Conservation (phyloP, 495 filamentous ascomycete genomes). For the Aspergillus bertholletiae region DNA sequence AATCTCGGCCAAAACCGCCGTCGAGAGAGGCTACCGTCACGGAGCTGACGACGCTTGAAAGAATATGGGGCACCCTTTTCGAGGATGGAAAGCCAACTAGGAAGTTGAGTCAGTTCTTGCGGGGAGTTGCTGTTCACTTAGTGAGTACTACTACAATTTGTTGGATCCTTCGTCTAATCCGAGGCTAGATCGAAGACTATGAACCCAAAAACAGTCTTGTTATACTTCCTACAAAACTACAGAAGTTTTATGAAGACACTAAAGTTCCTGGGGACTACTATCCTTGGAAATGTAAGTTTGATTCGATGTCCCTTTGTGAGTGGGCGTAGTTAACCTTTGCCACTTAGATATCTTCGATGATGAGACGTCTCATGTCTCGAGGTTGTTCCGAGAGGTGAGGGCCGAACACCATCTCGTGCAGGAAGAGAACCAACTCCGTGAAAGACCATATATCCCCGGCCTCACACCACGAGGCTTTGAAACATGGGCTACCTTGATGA, state of each 20-base stretch:
- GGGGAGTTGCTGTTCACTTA: conserved; percentile 74
- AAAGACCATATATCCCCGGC: conserved; percentile 66
- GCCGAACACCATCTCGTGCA: conserved; percentile 84
- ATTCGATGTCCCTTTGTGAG: too few relatives aligned
- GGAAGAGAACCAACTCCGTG: conserved; percentile 38
- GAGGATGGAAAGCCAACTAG: conserved; percentile 65
- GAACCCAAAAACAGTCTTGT: conserved; percentile 70
- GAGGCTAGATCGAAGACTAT: conserved; percentile 68
- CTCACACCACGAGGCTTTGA: conserved; percentile 80
- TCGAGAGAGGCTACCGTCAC: conserved; percentile 42
- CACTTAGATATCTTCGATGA: conserved; percentile 51
- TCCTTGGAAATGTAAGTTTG: conserved; percentile 57
- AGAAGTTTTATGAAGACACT: conserved; percentile 69
- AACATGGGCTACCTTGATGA: conserved; percentile 69
- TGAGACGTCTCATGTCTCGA: conserved; percentile 56
- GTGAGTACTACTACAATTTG: conserved; percentile 41
- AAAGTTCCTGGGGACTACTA: conserved; percentile 59
- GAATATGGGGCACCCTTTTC: conserved; percentile 76
- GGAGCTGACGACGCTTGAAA: conserved; percentile 60
- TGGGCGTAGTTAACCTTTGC: background rate
- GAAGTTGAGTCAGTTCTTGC: conserved; percentile 67
- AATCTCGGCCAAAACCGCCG: conserved; percentile 42
- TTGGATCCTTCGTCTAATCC: conserved; percentile 18
- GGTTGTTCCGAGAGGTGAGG: conserved; percentile 70
- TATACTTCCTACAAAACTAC: conserved; percentile 78